These are phyloP conservation scores for Chaetomium cochliodes DNA, from an alignment of 495 filamentous ascomycete species.

Conservation along the genomic window DNA sequence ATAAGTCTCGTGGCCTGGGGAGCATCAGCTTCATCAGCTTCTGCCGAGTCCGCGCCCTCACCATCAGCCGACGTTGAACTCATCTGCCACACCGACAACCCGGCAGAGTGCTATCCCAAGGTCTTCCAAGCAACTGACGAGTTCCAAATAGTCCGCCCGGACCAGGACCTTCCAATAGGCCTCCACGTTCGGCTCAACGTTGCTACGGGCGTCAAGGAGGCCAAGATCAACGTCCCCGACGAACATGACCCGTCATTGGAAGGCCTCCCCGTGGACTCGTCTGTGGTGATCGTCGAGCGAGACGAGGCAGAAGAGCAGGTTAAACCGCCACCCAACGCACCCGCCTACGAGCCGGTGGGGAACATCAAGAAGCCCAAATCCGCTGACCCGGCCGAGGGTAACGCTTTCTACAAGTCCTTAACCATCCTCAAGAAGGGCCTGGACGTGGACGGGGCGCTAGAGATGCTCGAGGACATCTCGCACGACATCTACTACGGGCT, in stretches of 20 bases:
- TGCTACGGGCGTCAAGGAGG: slow-evolving; percentile 60
- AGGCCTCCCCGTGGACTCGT: slow-evolving; percentile 48
- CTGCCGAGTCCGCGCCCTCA: slow-evolving; percentile 33
- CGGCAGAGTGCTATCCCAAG: slow-evolving; percentile 62
- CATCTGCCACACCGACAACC: slow-evolving; percentile 62
- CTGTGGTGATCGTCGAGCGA: slow-evolving; percentile 47
- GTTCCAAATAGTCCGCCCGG: slow-evolving; percentile 60
- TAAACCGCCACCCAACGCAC: slow-evolving; percentile 40
- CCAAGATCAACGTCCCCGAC: slow-evolving; percentile 56
- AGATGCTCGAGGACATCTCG: slow-evolving; percentile 55
- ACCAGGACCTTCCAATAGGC: slow-evolving; percentile 62
- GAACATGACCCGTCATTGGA: slow-evolving; percentile 45
- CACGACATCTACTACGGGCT: slow-evolving; percentile 71
- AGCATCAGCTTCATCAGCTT: slow-evolving; percentile 29
- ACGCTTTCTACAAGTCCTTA: slow-evolving; percentile 46
- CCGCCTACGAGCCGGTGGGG: slow-evolving; percentile 51
- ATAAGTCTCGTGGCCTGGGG: slow-evolving; percentile 26
- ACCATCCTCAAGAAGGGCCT: slow-evolving; percentile 44
- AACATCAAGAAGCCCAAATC: slow-evolving; percentile 47
- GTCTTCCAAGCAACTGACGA: slow-evolving; percentile 60
- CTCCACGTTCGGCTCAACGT: slow-evolving; percentile 64
- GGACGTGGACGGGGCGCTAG: slow-evolving; percentile 45
- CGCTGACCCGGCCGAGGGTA: slow-evolving; percentile 30
- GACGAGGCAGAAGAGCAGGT: slow-evolving; percentile 17
- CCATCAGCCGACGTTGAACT: slow-evolving; percentile 43